phyloP scores from a whole-genome alignment of 2,329 filamentous ascomycete genomes.

The Arachnomyces sp. region DNA sequence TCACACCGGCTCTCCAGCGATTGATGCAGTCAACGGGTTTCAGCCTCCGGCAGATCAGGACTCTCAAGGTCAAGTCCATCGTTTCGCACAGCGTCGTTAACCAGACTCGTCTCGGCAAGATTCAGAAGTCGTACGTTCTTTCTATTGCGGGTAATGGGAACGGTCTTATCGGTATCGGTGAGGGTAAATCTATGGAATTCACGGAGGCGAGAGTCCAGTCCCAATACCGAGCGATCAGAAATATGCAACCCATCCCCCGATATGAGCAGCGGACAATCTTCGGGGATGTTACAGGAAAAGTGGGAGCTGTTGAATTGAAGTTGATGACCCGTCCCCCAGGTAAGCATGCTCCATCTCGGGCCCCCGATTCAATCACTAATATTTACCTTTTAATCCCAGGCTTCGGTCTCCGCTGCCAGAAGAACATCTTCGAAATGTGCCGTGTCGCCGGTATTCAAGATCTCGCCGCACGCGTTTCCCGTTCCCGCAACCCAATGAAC shows the following conservation, averaged over 20 bases:
- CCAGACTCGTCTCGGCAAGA: constrained; percentile 94
- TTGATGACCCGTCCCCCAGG: constrained; percentile 79
- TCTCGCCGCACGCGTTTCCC: constrained; percentile 70
- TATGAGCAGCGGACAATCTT: constrained; percentile 92
- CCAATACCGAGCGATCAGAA: constrained; percentile 71
- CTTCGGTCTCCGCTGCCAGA: constrained; percentile 85
- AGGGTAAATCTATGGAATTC: constrained; percentile 75
- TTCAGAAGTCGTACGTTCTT: constrained; percentile 65
- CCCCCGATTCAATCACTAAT: constrained; percentile 6
- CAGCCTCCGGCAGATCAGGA: constrained; percentile 37
- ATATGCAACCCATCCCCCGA: constrained; percentile 83
- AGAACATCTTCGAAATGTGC: constrained; percentile 90
- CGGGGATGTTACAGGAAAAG: constrained; percentile 73
- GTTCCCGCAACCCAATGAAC: constrained; percentile 94
- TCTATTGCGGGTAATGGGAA: constrained; percentile 79
- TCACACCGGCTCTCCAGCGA: constrained; percentile 37
- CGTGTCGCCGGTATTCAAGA: constrained; percentile 79
- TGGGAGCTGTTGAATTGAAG: constrained; percentile 78
- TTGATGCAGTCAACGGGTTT: constrained; percentile 52
- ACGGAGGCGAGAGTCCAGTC: constrained; percentile 63
- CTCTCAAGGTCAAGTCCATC: constrained; percentile 61
- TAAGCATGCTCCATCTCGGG: constrained; percentile 39
- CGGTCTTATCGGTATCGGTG: constrained; percentile 78
- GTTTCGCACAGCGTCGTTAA: constrained; percentile 71
- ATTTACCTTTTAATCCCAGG: constrained; percentile 44